Base-by-base conservation (phyloP, 2,329 filamentous ascomycete species). In the Seiridium cupressi region DNA sequence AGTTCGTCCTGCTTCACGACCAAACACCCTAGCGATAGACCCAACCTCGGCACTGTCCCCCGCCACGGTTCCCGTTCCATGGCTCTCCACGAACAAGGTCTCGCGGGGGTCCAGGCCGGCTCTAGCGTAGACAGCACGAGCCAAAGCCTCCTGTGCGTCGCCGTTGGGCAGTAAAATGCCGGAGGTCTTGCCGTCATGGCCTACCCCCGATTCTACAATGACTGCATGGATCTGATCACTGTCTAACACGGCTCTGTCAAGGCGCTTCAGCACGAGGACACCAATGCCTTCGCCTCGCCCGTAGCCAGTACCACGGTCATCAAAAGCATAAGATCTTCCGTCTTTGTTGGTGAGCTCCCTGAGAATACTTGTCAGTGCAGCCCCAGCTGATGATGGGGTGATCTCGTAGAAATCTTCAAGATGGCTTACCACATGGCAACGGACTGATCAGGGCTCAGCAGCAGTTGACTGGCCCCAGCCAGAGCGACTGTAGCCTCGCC, bases 211-310 rank as follows among this genome's bases (percentile, higher is more conserved):
- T 4, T 64, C 69, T 0, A 69, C 61, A 44, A 82, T 75, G 4
- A 76, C 66, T 2, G 70, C 76, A 3, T 73, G 61, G 46, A 80
- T 72, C 0, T 70, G 69, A 63, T 85, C 78, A 1, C 76, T 75
- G 40, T 82, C 81, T 3, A 66, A 65, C 0, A 84, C 11, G 1
- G 83, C 83, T 31, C 74, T 69, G 1, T 72, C 68, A 0, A 83
- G 65, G 0, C 67, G 72, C 69, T 85, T 85, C 0, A 85, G 61
- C 2, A 83, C 63, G 0, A 85, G 62, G 0, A 73, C 64, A 0
- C 67, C 77, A 3, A 76, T 66, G 0, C 77, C 83, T 60, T 86
- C 83, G 0, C 76, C 81, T 3, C 82, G 72, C 4, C 75, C 81
- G 60, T 84, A 86, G 0, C 84, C 84, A 58, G 81, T 75, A 1